Percentiles rank a stretch among this genome's conserved stretches.
These are phyloP conservation scores for Rickenella mellea DNA, from an alignment of 768 basidiomycete species.

Conservation along the genomic window DNA sequence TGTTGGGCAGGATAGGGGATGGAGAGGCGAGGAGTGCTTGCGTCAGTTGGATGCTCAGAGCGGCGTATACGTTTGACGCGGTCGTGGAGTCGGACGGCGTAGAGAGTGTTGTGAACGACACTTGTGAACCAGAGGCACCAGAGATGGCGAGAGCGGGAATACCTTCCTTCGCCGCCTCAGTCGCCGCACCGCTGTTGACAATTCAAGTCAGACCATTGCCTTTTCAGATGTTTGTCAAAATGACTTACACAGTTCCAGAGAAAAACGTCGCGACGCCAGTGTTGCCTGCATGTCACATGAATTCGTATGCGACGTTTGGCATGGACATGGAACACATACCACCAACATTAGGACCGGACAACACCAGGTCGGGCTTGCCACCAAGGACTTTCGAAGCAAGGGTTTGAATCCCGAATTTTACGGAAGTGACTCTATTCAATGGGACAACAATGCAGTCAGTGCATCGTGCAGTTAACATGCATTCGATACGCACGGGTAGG, in stretches of 20 bases:
- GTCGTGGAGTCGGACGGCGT: slow-evolving; percentile 1
- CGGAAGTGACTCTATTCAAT: slow-evolving; percentile 24
- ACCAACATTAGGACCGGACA: slow-evolving; percentile 27
- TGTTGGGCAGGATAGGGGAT: slow-evolving; percentile 30
- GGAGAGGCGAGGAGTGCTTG: slow-evolving; percentile 10
- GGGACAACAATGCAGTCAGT: background rate
- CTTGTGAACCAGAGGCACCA: slow-evolving; percentile 15
- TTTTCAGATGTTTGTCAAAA: background rate
- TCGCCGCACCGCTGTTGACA: slow-evolving; percentile 16
- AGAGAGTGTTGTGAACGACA: slow-evolving; percentile 17
- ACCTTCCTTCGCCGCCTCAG: slow-evolving; percentile 17
- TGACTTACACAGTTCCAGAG: background rate
- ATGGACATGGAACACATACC: too few relatives aligned
- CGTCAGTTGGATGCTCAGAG: slow-evolving; percentile 12
- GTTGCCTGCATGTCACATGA: too few relatives aligned
- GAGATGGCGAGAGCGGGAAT: slow-evolving; percentile 22
- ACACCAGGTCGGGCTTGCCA: slow-evolving; percentile 25
- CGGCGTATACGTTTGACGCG: slow-evolving; percentile 12
- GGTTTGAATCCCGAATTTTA: slow-evolving; percentile 27
- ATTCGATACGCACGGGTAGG: slow-evolving; percentile 24
- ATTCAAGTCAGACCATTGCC: background rate
- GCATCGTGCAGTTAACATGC: background rate
- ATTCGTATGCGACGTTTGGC: too few relatives aligned
- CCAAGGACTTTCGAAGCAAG: slow-evolving; percentile 24
- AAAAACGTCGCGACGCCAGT: background rate